A percentile compares a stretch with the other conserved stretches of the same genome.
Conservation (phyloP, 2,329 filamentous ascomycete species). For the Geosmithia flava region DNA sequence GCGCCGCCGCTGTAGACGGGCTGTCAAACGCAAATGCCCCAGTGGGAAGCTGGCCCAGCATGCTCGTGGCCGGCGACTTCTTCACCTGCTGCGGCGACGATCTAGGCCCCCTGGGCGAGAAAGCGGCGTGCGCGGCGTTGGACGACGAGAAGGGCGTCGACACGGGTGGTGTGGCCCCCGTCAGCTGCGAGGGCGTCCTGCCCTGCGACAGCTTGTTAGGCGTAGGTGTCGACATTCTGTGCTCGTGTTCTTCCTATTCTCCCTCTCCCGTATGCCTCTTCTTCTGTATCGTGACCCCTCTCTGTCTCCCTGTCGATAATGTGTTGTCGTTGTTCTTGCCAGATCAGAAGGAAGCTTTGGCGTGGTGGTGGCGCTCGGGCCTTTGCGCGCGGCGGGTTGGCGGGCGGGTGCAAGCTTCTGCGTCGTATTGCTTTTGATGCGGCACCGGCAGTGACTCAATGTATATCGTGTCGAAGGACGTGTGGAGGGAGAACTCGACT, state of each 20-base stretch:
- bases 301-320: not conserved
- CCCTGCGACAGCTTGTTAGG: slow-evolving; percentile 34
- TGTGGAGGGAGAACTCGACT: too few species aligned
- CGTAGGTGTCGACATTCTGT: slow-evolving; percentile 35
- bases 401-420: not conserved
- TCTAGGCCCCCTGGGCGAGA: slow-evolving; percentile 43
- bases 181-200: slow-evolving; percentile 33
- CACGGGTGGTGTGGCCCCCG: slow-evolving; percentile 50
- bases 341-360: too few species aligned
- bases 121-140: slow-evolving; percentile 40
- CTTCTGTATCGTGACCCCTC: not conserved
- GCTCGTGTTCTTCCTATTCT: not conserved
- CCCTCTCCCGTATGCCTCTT: not conserved
- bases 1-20: slow-evolving; percentile 48
- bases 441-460: not conserved
- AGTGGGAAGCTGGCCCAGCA: slow-evolving; percentile 32
- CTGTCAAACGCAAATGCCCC: slow-evolving; percentile 49
- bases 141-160: slow-evolving; percentile 48
- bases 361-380: not conserved
- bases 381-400: not conserved
- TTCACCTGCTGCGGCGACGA: slow-evolving; percentile 54
- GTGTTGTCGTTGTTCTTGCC: too few species aligned
- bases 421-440: not conserved
- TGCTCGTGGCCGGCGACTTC: slow-evolving; percentile 45
- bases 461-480: not conserved